Conservation (phyloP, 495 filamentous ascomycete species). For the Tuber aestivum region DNA sequence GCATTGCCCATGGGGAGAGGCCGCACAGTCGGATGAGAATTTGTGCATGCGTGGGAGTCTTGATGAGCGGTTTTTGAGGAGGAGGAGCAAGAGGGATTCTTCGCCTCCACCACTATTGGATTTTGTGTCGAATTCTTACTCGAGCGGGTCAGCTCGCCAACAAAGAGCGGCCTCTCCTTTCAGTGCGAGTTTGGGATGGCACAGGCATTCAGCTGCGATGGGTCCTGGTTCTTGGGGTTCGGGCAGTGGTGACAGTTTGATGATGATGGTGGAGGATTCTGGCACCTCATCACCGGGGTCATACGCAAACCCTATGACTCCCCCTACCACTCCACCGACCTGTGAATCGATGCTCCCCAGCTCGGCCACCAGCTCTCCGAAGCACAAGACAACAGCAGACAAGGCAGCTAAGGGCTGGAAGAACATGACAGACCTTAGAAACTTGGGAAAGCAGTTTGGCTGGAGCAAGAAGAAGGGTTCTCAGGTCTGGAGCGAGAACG, state of each 20-base stretch:
- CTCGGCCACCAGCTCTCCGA: conserved; percentile 51
- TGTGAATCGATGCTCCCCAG: conserved; percentile 53
- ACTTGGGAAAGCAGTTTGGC: conserved; percentile 48
- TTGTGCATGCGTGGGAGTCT: conserved; percentile 43
- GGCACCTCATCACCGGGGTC: conserved; percentile 51
- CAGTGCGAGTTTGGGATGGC: conserved; percentile 34
- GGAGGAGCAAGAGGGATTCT: conserved; percentile 38
- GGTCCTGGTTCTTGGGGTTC: conserved; percentile 31
- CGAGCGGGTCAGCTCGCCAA: conserved; percentile 37
- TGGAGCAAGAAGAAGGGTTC: conserved; percentile 38
- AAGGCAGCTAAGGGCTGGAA: conserved; percentile 60
- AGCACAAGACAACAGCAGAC: conserved; percentile 33
- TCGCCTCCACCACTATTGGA: conserved; percentile 36
- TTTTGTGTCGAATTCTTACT: conserved; percentile 41
- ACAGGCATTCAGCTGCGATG: conserved; percentile 23
- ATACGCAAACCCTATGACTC: conserved; percentile 71
- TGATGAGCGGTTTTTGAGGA: conserved; percentile 43
- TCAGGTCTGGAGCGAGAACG: conserved; percentile 30
- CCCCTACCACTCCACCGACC: conserved; percentile 76
- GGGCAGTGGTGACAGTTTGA: conserved; percentile 51
- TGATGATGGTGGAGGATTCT: conserved; percentile 42
- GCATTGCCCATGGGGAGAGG: conserved; percentile 42
- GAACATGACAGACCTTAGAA: conserved; percentile 63
- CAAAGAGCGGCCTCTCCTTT: conserved; percentile 35
- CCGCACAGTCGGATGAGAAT: conserved; percentile 39